Percentiles rank a stretch among this genome's conserved stretches.
Evolutionary conservation across 805 yeast genomes (phyloP).

Genomic region (Metschnikowia peoriensis): DNA sequence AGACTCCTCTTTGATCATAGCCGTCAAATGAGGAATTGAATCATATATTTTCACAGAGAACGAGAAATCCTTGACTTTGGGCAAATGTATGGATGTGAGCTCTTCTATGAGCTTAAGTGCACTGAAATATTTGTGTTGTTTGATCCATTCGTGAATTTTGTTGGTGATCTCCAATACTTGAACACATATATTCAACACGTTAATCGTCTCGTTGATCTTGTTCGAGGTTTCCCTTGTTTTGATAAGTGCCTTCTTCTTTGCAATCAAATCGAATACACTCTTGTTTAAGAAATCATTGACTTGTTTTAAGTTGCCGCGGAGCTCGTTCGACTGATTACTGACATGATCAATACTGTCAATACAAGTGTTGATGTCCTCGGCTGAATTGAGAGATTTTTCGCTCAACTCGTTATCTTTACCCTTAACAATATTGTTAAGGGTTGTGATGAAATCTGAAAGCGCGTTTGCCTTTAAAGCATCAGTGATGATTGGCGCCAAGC

Average conservation of each 20-base stretch:
- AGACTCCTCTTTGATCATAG: slow-evolving; percentile 71
- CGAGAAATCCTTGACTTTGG: slow-evolving; percentile 68
- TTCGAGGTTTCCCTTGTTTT: slow-evolving; percentile 60
- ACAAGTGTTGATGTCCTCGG: slow-evolving; percentile 55
- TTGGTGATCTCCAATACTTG: slow-evolving; percentile 85
- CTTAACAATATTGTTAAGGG: slow-evolving; percentile 54
- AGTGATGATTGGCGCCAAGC: slow-evolving; percentile 71
- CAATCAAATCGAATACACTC: slow-evolving; percentile 65
- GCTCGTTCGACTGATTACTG: slow-evolving; percentile 52
- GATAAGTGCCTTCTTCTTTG: slow-evolving; percentile 57
- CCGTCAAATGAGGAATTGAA: slow-evolving; percentile 73
- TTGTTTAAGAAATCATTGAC: slow-evolving; percentile 58
- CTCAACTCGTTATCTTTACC: slow-evolving; percentile 64
- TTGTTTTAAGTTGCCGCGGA: slow-evolving; percentile 53
- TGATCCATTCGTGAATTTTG: slow-evolving; percentile 77
- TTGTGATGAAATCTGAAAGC: slow-evolving; percentile 54
- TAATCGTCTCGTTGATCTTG: slow-evolving; percentile 70
- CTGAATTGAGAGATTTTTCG: slow-evolving; percentile 57
- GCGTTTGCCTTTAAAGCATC: slow-evolving; percentile 56
- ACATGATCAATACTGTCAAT: slow-evolving; percentile 63
- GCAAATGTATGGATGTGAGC: slow-evolving; percentile 63
- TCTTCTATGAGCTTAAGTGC: slow-evolving; percentile 83
- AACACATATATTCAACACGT: slow-evolving; percentile 67
- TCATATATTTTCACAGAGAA: slow-evolving; percentile 71
- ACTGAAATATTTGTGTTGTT: slow-evolving; percentile 72